These are phyloP conservation scores for Anthoceros angustus DNA, from an alignment of 225 moss, liverwort and hornwort genomes.

Conservation along the genomic window DNA sequence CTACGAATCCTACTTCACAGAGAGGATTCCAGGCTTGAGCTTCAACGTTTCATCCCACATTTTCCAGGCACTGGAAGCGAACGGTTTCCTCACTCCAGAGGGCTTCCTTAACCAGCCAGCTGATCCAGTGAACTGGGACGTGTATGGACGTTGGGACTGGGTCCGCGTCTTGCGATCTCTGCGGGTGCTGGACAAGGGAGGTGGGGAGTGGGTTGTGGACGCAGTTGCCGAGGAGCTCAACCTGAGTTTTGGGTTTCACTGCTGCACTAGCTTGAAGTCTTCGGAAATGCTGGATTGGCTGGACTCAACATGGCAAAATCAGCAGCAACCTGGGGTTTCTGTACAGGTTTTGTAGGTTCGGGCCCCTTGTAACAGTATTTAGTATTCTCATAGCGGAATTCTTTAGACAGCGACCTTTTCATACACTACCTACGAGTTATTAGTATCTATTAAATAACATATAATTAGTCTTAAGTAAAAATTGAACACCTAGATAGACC, in stretches of 20 bases:
- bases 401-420: too few relatives aligned
- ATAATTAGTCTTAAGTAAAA: too few relatives aligned
- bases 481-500: too few relatives aligned
- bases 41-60: constrained; percentile 7
- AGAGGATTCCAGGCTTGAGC: constrained; percentile 9
- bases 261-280: not conserved
- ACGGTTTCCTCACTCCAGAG: constrained; percentile 4
- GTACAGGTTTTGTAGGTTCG: too few relatives aligned
- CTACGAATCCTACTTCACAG: constrained; percentile 6
- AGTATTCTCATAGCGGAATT: too few relatives aligned
- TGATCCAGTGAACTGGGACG: constrained; percentile 21
- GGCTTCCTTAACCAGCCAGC: constrained; percentile 13
- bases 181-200: not conserved
- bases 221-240: constrained; percentile 21
- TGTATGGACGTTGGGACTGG: constrained; percentile 9
- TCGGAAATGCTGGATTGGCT: not conserved
- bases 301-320: not conserved
- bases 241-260: constrained; percentile 19
- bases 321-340: too few relatives aligned
- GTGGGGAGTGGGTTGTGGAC: not conserved
- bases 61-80: constrained; percentile 7
- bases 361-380: too few relatives aligned
- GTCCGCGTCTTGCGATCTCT: constrained; percentile 4
- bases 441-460: too few relatives aligned
- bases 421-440: too few relatives aligned